Evolutionary conservation across 108 stramenopile species (phyloP), one percentile per base, ranked within the genome.

Genomic region (Fragilaria crotonensis): DNA sequence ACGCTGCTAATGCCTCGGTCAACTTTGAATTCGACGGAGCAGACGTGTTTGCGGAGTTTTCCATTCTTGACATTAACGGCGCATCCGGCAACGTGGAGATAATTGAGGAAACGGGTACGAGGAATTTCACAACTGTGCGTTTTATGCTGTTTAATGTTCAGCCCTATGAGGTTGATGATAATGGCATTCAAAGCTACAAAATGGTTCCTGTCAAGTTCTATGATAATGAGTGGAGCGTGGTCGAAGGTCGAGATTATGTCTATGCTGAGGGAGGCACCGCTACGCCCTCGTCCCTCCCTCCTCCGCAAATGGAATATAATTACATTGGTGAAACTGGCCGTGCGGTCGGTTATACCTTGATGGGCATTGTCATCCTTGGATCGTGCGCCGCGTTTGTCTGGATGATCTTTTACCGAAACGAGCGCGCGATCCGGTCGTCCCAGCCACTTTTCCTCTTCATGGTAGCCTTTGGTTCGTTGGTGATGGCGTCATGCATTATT

Each of bases 371-470:
- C 21, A 52, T 62, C 25, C 9, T 62, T 3, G 18, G n/a, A 3
- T 33, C 33, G n/a, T 4, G 50, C 22, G 7, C 27, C 3, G 33
- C 28, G 14, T 18, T 52, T 7, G 5, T 50, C 28, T 62, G 60
- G 60, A 5, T 46, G 11, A 30, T 17, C 28, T 55, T 7, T 7
- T 50, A 19, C 20, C 66, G 66, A 44, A 47, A 59, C 32, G 30
- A 30, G 5, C 45, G 52, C 17, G 63, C 64, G 5, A 51, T 77
- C 23, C 55, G 46, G 4, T 64, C 62, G 9, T 67, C 79, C 0
- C 81, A 83, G 45, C 81, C 82, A 0, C 19, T 64, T 3, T 83
- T 77, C 47, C 50, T 83, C 33, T 28, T 60, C 25, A 52, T 79
- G 56, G 54, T 84, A 26, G 58, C 58, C 45, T n/a, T 62, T 19